Evolutionary conservation across 805 yeast species (phyloP), one percentile per base, ranked within the genome.

Genomic region (Ogataea henricii): DNA sequence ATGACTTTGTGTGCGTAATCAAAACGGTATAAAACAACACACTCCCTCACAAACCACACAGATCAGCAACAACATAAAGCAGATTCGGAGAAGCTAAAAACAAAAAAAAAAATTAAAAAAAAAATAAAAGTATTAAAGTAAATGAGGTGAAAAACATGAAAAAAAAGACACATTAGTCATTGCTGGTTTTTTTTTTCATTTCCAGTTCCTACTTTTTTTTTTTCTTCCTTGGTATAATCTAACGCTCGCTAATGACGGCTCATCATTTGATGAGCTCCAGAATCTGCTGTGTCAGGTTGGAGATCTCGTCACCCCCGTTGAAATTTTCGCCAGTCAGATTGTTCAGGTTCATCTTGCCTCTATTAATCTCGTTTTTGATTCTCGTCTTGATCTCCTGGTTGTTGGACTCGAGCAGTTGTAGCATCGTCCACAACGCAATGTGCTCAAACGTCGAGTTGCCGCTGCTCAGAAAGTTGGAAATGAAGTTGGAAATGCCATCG

Each of bases 361-460:
- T 54, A 46, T 60, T 62, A 41, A 69, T 65, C 47, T 66, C 70
- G 40, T 46, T 52, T 41, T 67, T 68, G 17, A 69, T 57, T 45
- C 55, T 64, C 3, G 58, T 51, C 53, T 75, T 77, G 59, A 86
- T 73, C 62, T 83, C 83, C 45, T 68, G 66, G 62, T 90, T 87
- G 58, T 86, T 88, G 51, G 96, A 83, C 68, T 94, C 99, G 55
- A 94, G 78, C 54, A 94, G 77, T 70, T 94, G 99, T 57, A 92
- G 76, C 56, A 91, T 85, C 37, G 97, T 92, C 99, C 99, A 94
- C 51, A 91, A 79, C 1, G 98, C 97, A 69, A 94, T 94, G 66
- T 94, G 99, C 70, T 94, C 98, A 68, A 94, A 94, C 0, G 98
- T 94, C 12, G 96, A 86, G 65, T 91, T 94, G 34, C 85, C 85